These are phyloP conservation scores for Ascodesmis nigricans DNA, from an alignment of 495 filamentous ascomycete genomes.

Conservation along the genomic window DNA sequence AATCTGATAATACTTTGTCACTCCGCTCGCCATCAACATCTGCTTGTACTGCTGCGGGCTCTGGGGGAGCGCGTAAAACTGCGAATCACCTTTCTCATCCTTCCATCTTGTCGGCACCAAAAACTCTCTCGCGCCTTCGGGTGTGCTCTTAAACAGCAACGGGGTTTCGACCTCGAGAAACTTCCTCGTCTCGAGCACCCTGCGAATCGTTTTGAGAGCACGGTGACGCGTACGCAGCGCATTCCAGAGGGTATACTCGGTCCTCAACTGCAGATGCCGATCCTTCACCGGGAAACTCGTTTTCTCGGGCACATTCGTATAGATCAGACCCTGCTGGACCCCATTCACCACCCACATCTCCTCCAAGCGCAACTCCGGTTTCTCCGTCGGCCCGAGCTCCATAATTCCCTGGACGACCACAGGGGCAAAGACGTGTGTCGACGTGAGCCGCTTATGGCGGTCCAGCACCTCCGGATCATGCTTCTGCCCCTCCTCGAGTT, in stretches of 20 bases:
- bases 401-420: constrained; percentile 4
- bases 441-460: background rate
- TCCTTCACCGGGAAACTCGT: constrained; percentile 49
- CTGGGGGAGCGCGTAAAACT: constrained; percentile 89
- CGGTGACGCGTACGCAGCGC: constrained; percentile 38
- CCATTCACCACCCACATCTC: constrained; percentile 47
- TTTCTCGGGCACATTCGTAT: constrained; percentile 43
- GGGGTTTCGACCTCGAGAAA: constrained; percentile 83
- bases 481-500: background rate
- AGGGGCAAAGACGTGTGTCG: background rate
- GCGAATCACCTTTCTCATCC: constrained; percentile 39
- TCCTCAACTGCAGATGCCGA: constrained; percentile 69
- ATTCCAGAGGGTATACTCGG: constrained; percentile 36
- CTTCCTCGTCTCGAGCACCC: constrained; percentile 28
- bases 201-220: constrained; percentile 30
- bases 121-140: constrained; percentile 88
- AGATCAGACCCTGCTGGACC: constrained; percentile 54
- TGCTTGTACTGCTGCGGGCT: constrained; percentile 98
- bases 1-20: constrained; percentile 70
- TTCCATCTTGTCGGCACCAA: constrained; percentile 64
- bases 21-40: constrained; percentile 80
- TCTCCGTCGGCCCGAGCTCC: constrained; percentile 5
- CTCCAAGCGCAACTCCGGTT: constrained; percentile 38
- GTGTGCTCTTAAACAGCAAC: constrained; percentile 87
- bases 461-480: background rate